Evolutionary conservation across 129 eudicot genomes (phyloP).

Genomic region (Chrysanthemum lavandulifolium): DNA sequence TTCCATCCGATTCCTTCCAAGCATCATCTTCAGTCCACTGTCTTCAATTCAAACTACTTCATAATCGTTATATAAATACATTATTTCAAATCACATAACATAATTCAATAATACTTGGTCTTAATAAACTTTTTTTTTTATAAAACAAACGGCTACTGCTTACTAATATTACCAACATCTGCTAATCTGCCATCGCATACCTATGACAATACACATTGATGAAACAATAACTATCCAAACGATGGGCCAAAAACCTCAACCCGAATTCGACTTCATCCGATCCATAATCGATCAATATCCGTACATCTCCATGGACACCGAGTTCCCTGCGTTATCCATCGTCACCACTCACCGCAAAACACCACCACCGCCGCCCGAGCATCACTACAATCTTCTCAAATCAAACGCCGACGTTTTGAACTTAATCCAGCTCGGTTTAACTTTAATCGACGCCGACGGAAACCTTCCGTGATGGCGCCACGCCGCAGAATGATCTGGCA

Average conservation of each 20-base stretch:
- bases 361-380: constrained; percentile 39
- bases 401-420: constrained; percentile 74
- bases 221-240: constrained; percentile 41
- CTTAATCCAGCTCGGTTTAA: constrained; percentile 75
- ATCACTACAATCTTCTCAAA: constrained; percentile 52
- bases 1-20: constrained; percentile 21
- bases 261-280: constrained; percentile 51
- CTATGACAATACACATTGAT: constrained; percentile 16
- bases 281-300: constrained; percentile 52
- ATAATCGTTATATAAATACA: not conserved
- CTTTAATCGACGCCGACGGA: constrained; percentile 64
- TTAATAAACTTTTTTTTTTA: too few relatives aligned
- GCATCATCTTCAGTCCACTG: constrained; percentile 30
- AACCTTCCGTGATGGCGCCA: constrained; percentile 56
- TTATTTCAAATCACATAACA: not conserved
- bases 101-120: not conserved
- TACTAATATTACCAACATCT: too few relatives aligned
- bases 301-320: constrained; percentile 76
- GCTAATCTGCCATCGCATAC: too few relatives aligned
- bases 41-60: not conserved
- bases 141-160: not conserved
- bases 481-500: constrained; percentile 12
- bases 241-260: constrained; percentile 57
- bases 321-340: constrained; percentile 69
- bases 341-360: constrained; percentile 12